Evolutionary conservation across 2,329 filamentous ascomycete genomes (phyloP).

Genomic region (Beauveria bassiana): DNA sequence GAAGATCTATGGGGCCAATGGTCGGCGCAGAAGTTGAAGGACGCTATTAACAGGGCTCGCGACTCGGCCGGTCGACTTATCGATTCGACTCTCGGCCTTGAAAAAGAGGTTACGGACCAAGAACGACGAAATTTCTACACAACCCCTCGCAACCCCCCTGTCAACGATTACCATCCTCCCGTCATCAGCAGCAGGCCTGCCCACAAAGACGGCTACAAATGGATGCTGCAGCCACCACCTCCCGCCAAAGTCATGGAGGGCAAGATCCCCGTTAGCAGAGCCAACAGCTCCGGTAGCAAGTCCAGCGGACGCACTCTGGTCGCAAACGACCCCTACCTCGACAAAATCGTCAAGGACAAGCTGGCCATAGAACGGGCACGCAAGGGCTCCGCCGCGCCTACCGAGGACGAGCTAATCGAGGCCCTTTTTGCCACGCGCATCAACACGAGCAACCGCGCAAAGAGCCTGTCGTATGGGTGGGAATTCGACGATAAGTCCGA

Average conservation of each 20-base stretch:
- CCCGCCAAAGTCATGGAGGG: conserved; percentile 85
- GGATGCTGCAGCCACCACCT: conserved; percentile 94
- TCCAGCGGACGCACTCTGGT: conserved; percentile 37
- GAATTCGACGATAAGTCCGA: conserved; percentile 23
- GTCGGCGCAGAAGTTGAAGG: conserved; percentile 47
- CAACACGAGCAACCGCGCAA: conserved; percentile 25
- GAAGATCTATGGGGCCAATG: conserved; percentile 77
- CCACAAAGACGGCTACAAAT: conserved; percentile 63
- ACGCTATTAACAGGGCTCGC: conserved; percentile 51
- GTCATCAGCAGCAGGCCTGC: conserved; percentile 69
- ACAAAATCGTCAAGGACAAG: conserved; percentile 37
- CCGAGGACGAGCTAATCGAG: conserved; percentile 38
- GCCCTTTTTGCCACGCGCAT: conserved; percentile 30
- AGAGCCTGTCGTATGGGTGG: conserved; percentile 31
- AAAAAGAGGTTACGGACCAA: conserved; percentile 45
- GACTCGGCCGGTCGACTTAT: conserved; percentile 47
- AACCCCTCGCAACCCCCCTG: conserved; percentile 56
- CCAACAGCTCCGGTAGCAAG: conserved; percentile 48
- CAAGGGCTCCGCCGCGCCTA: conserved; percentile 29
- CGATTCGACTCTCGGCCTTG: conserved; percentile 43
- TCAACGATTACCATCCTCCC: conserved; percentile 81
- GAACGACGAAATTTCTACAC: conserved; percentile 54
- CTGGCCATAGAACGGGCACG: conserved; percentile 38
- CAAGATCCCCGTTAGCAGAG: conserved; percentile 62
- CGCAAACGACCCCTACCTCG: conserved; percentile 34